Base-by-base conservation (phyloP, 495 filamentous ascomycete species). In the Aspergillus wentii region DNA sequence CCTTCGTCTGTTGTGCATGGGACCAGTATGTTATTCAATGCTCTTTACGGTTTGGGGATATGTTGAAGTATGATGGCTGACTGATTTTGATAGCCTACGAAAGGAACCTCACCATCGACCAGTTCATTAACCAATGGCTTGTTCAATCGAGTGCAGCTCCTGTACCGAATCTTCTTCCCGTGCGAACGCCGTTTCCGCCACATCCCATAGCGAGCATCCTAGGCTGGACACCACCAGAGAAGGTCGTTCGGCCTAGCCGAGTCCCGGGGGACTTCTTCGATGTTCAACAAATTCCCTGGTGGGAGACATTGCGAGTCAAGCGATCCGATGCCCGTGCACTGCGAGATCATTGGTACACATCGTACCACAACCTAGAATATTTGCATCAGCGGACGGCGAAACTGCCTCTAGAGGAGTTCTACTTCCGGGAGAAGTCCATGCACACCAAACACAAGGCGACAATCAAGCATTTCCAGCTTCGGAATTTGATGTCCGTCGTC, bases 401-500 rank as follows among this genome's bases (percentile, higher is more conserved):
- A 17, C 53, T 68, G 5, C 51, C 59, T 3, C 41, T 43, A 11
- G 40, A 45, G 7, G 67, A 68, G 33, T 35, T 35, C 1, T 87
- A 74, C 56, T 91, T 87, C 61, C 68, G 72, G 11, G 92, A 83
- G 44, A 75, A 76, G 14, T 70, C 76, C 18, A 88, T 88, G 78
- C 74, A 84, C 40, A 78, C 84, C 3, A 60, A 66, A 23, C 72
- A 75, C 18, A 72, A 78, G 28, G 74, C 85, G 14, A 72, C 74
- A 18, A 63, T 91, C 17, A 68, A 83, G 23, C 91, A 96, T 59
- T 95, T 94, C 49, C 91, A 97, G 50, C 75, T 96, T 11, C 85
- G 91, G 32, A 91, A 95, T 54, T 61, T 92, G 1, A 70, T 97
- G 41, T 81, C 81, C 2, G 75, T 80, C 33, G 75, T 79, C 13